These are phyloP conservation scores for Kwoniella europaea DNA, from an alignment of 768 basidiomycete species.

Conservation along the genomic window DNA sequence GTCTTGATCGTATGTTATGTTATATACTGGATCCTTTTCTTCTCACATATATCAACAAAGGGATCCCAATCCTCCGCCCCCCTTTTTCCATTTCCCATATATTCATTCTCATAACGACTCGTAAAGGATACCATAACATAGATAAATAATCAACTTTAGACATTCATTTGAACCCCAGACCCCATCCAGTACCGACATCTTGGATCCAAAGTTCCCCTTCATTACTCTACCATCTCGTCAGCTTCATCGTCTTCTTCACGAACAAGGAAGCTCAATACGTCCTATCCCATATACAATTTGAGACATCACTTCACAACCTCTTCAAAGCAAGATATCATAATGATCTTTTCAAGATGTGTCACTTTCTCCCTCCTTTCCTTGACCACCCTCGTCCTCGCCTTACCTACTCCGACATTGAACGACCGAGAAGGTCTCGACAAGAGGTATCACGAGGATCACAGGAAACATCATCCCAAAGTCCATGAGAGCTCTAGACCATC, in stretches of 20 bases:
- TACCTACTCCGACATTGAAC: conserved; percentile 15
- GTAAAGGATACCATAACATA: background rate
- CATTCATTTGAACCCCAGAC: conserved; percentile 4
- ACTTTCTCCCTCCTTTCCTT: conserved; percentile 10
- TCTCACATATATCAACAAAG: conserved; percentile 5
- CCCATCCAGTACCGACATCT: background rate
- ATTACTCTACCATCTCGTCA: background rate
- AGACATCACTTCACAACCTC: background rate
- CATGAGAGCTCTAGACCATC: conserved; percentile 17
- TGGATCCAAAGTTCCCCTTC: background rate
- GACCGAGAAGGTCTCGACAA: conserved; percentile 7
- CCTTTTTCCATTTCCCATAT: background rate
- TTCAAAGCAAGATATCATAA: background rate
- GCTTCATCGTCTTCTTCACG: background rate
- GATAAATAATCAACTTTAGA: conserved; percentile 6
- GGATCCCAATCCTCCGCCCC: background rate
- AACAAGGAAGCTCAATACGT: background rate
- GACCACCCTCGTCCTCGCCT: conserved; percentile 2
- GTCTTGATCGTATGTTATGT: background rate
- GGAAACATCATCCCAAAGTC: conserved; percentile 7
- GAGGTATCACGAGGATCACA: conserved; percentile 15
- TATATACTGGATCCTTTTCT: background rate
- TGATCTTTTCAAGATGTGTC: conserved; percentile 7
- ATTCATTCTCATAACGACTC: background rate
- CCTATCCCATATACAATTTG: background rate